Percentiles rank a stretch among this genome's conserved stretches.
Evolutionary conservation across 2,329 filamentous ascomycete species (phyloP).

Genomic region (Fusarium fracticaudum): DNA sequence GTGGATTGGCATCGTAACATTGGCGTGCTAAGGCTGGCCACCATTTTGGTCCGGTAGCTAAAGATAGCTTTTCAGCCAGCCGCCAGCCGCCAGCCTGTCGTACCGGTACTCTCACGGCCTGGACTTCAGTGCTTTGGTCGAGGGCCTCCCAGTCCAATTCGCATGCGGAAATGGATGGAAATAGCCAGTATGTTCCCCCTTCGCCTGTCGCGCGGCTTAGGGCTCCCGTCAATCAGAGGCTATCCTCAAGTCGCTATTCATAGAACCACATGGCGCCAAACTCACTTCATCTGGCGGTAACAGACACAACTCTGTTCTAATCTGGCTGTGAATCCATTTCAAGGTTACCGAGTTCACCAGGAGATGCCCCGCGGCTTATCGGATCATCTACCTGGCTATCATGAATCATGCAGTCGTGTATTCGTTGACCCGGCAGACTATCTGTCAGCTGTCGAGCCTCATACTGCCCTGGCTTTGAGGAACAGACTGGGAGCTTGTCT

Average conservation of each 20-base stretch:
- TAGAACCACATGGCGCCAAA: not conserved
- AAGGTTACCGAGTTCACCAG: not conserved
- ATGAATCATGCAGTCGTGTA: not conserved
- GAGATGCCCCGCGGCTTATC: not conserved
- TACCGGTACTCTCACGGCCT: not conserved
- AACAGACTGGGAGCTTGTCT: not conserved
- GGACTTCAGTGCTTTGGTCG: not conserved
- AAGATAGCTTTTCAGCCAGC: constrained; percentile 24
- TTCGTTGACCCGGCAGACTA: not conserved
- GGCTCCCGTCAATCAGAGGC: not conserved
- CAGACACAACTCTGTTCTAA: not conserved
- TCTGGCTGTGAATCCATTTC: not conserved
- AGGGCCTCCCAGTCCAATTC: not conserved
- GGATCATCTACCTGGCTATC: not conserved
- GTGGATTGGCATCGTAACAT: not conserved
- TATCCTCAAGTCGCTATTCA: not conserved
- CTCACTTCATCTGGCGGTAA: not conserved
- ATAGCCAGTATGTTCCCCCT: not conserved
- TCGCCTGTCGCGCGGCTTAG: not conserved
- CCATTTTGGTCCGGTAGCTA: constrained; percentile 4
- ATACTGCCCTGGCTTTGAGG: not conserved
- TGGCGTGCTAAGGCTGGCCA: not conserved
- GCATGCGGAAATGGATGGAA: not conserved
- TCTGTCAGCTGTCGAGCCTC: not conserved
- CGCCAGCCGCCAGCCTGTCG: not conserved